Base-by-base conservation (phyloP, 768 basidiomycete species). In the Lentinula boryana region DNA sequence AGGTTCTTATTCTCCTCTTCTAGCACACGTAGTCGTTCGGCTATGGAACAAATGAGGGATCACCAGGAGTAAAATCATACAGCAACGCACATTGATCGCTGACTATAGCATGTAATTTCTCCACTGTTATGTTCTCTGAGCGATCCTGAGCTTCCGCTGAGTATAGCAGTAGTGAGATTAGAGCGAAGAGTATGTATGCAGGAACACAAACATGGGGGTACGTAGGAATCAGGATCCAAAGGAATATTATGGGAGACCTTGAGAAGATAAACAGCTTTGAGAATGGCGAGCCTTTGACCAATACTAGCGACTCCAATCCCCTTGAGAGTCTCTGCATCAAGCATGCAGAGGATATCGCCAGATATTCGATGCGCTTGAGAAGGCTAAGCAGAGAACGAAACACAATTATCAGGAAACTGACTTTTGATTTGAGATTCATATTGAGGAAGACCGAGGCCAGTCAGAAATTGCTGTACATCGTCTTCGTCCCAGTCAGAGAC, bases 181-280 rank as follows among this genome's bases (percentile, higher is more conserved):
- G 18, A 49, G 27, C 16, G 10, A 51, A 50, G 43, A 8, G 36
- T 32, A 65, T 63, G 58, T 64, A 41, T 38, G 58, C 51, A 31
- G 36, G 1, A 40, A 23, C 51, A 76, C 91, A 68, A 68, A 93
- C 94, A 95, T 60, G 93, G 92, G 8, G 95, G 94, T 13, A 95
- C 83, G 70, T 93, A 97, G 67, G 92, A 83, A 63, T 90, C 88
- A 41, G 88, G 76, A 61, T 93, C 91, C 65, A 95, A 86, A 40
- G 90, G 85, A 56, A 99, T 78, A 63, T 86, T 86, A 68, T 95
- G 83, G 1, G 85, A 85, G 56, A 95, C 74, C 78, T 99, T 99
- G 67, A 92, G 77, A 57, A 85, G 85, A 76, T 97, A 98, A 60
- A 98, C 86, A 52, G 90, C 88, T 72, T 94, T 95, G 71, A 98